Conservation (phyloP, 352 stramenopile species). For the Phytopythium sindhum region DNA sequence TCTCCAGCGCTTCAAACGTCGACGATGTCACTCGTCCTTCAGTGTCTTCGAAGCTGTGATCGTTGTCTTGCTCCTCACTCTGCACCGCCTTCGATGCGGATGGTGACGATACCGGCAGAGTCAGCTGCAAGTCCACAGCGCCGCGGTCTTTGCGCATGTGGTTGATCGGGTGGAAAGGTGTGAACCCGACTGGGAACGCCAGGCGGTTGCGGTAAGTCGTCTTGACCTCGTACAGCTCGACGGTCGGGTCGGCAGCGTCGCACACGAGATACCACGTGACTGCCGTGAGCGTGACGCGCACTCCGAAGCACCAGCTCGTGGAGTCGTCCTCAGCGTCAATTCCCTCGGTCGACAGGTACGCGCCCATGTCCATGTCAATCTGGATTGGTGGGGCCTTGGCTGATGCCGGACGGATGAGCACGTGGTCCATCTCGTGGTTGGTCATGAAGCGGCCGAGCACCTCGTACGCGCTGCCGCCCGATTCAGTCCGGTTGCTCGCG, state of each 20-base stretch:
- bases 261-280: slow-evolving; percentile 74
- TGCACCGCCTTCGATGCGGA: neutral
- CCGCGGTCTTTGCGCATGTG: slow-evolving; percentile 50
- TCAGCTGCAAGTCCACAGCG: slow-evolving; percentile 33
- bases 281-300: slow-evolving; percentile 47
- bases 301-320: slow-evolving; percentile 49
- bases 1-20: neutral
- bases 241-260: slow-evolving; percentile 59
- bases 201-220: slow-evolving; percentile 62
- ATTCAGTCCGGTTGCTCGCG: slow-evolving; percentile 79
- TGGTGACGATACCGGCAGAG: slow-evolving; percentile 2
- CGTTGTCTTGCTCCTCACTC: slow-evolving; percentile 4
- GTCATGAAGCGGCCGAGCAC: slow-evolving; percentile 58
- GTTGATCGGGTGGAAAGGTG: slow-evolving; percentile 43
- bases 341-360: slow-evolving; percentile 28
- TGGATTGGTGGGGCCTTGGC: slow-evolving; percentile 53
- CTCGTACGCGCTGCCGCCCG: slow-evolving; percentile 65
- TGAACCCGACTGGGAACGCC: slow-evolving; percentile 53
- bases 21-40: neutral
- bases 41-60: neutral
- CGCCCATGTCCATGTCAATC: slow-evolving; percentile 55
- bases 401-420: slow-evolving; percentile 65
- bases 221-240: slow-evolving; percentile 48
- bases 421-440: slow-evolving; percentile 43
- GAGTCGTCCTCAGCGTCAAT: slow-evolving; percentile 10